phyloP scores from a whole-genome alignment of 305 asterid species.

The Plantago lanceolata region DNA sequence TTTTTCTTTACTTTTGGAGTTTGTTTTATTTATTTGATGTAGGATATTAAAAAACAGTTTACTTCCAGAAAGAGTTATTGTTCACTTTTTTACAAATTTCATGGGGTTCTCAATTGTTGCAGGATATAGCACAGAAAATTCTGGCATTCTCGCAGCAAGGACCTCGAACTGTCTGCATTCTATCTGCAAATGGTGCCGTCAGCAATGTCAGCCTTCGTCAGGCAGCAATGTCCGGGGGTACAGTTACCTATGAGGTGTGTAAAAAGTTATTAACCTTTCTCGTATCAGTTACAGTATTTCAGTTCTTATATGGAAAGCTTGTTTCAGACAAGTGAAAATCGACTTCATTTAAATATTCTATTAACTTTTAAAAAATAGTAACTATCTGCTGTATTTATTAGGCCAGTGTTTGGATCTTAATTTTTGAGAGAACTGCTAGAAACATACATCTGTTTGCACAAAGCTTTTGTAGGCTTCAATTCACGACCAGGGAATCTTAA shows the following conservation, averaged over 20 bases:
- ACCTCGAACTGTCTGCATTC: constrained; percentile 60
- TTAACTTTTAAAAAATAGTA: too few relatives aligned
- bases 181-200: constrained; percentile 61
- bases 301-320: neutral
- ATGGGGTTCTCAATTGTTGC: constrained; percentile 18
- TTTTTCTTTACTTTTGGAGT: neutral
- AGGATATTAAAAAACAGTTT: neutral
- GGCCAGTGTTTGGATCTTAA: too few relatives aligned
- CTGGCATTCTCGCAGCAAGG: constrained; percentile 62
- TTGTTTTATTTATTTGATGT: neutral
- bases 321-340: neutral
- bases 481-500: too few relatives aligned
- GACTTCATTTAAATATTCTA: too few relatives aligned
- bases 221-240: constrained; percentile 47
- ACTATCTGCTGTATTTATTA: too few relatives aligned
- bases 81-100: neutral
- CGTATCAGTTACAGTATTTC: neutral
- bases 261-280: neutral
- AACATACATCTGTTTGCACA: neutral
- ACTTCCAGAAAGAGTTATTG: neutral
- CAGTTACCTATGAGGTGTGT: constrained; percentile 56
- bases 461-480: neutral
- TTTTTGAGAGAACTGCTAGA: neutral
- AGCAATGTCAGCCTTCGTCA: constrained; percentile 59
- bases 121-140: constrained; percentile 57